These are phyloP conservation scores for Kodamaea sp. DNA, from an alignment of 1,139 yeast genomes.

Conservation along the genomic window DNA sequence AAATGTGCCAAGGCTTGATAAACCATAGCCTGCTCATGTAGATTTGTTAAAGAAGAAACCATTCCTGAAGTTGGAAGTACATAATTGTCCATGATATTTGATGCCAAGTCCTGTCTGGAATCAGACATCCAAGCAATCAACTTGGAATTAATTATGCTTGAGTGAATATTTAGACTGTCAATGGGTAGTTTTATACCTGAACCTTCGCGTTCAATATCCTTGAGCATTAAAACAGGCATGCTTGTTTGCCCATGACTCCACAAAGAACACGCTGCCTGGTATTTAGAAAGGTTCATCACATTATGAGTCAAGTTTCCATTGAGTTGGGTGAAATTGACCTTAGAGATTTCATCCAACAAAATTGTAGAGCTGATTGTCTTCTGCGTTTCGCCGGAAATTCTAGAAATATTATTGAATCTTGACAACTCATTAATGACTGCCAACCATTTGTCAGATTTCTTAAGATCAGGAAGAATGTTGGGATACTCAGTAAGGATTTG, in stretches of 20 bases:
- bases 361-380: constrained; percentile 53
- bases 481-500: constrained; percentile 24
- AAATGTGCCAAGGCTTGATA: constrained; percentile 69
- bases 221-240: constrained; percentile 55
- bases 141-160: constrained; percentile 42
- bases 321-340: constrained; percentile 15
- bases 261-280: constrained; percentile 54
- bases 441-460: constrained; percentile 17
- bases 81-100: constrained; percentile 55
- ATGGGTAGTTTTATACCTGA: constrained; percentile 23
- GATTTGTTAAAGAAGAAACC: constrained; percentile 14
- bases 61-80: constrained; percentile 45
- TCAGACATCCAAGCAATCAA: constrained; percentile 71
- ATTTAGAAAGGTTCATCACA: constrained; percentile 36
- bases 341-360: constrained; percentile 40
- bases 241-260: constrained; percentile 60
- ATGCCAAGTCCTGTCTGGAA: constrained; percentile 68
- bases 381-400: constrained; percentile 40
- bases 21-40: constrained; percentile 38
- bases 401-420: constrained; percentile 41
- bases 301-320: constrained; percentile 8
- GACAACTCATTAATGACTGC: constrained; percentile 42
- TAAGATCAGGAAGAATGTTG: background rate
- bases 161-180: constrained; percentile 24
- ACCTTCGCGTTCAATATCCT: constrained; percentile 21